phyloP scores from a whole-genome alignment of 2,329 filamentous ascomycete species.

The Fusarium sp. region DNA sequence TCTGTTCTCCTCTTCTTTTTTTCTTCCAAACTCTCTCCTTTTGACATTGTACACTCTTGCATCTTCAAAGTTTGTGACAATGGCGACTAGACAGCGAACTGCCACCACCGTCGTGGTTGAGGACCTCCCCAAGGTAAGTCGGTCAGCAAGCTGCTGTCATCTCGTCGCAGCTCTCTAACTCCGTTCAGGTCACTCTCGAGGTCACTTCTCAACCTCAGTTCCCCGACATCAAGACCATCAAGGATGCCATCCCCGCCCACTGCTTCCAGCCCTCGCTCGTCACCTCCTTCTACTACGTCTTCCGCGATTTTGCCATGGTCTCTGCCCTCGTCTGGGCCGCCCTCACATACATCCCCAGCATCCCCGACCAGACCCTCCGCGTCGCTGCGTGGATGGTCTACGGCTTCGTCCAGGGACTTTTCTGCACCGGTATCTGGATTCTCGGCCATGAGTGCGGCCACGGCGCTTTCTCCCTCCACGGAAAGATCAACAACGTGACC shows the following conservation, averaged over 20 bases:
- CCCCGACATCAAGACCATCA: constrained; percentile 47
- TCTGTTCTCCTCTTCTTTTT: neutral
- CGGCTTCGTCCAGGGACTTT: constrained; percentile 71
- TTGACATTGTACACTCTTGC: neutral
- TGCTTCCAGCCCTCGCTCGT: constrained; percentile 68
- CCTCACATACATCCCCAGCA: constrained; percentile 63
- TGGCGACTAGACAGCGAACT: constrained; percentile 44
- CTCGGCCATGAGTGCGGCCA: constrained; percentile 79
- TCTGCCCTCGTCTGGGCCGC: constrained; percentile 61
- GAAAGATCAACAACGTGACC: constrained; percentile 67
- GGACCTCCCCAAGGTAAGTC: constrained; percentile 26
- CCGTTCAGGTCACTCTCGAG: constrained; percentile 29
- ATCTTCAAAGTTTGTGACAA: constrained; percentile 16
- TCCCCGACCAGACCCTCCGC: constrained; percentile 58
- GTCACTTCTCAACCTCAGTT: constrained; percentile 37
- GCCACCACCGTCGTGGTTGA: constrained; percentile 39
- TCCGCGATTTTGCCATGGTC: constrained; percentile 65
- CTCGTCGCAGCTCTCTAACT: constrained; percentile 8
- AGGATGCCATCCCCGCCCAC: constrained; percentile 66
- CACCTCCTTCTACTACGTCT: constrained; percentile 65
- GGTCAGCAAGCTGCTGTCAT: neutral
- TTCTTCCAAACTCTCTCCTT: neutral
- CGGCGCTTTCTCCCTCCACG: constrained; percentile 71
- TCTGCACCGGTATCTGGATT: constrained; percentile 77
- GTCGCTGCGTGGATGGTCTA: constrained; percentile 66